Conservation (phyloP, 345 rosid genomes). For the Erucastrum elatum region DNA sequence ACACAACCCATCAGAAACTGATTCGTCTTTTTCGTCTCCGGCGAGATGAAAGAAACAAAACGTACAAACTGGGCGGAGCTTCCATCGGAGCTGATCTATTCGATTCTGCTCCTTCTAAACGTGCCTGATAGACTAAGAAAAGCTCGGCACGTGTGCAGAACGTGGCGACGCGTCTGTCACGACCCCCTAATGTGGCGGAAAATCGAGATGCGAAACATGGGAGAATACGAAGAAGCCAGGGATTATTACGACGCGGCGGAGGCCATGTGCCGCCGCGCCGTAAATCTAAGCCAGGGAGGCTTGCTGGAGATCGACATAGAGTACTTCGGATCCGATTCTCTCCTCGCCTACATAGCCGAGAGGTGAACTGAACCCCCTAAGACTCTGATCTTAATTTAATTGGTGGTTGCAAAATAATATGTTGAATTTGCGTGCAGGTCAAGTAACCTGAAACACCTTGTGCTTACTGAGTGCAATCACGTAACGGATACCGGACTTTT, state of each 20-base stretch:
- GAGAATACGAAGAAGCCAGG: not conserved
- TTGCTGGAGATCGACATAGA: conserved; percentile 47
- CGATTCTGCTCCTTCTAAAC: conserved; percentile 45
- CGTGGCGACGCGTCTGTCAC: conserved; percentile 51
- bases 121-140: conserved; percentile 38
- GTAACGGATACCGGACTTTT: conserved; percentile 17
- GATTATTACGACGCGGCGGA: not conserved
- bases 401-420: no score
- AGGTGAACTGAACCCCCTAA: conserved; percentile 29
- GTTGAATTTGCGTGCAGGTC: conserved; percentile 24
- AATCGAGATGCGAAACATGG: conserved; percentile 42
- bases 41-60: not conserved
- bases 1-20: not conserved
- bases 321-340: conserved; percentile 35
- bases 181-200: conserved; percentile 55
- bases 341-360: conserved; percentile 48
- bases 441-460: conserved; percentile 45
- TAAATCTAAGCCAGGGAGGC: conserved; percentile 54
- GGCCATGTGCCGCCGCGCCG: conserved; percentile 47
- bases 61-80: conserved; percentile 51
- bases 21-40: not conserved
- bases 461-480: conserved; percentile 18
- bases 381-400: not conserved
- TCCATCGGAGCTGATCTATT: conserved; percentile 46
- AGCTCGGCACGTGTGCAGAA: conserved; percentile 52